These are phyloP conservation scores for Usnea hakonensis DNA, from an alignment of 495 filamentous ascomycete genomes.

Conservation along the genomic window DNA sequence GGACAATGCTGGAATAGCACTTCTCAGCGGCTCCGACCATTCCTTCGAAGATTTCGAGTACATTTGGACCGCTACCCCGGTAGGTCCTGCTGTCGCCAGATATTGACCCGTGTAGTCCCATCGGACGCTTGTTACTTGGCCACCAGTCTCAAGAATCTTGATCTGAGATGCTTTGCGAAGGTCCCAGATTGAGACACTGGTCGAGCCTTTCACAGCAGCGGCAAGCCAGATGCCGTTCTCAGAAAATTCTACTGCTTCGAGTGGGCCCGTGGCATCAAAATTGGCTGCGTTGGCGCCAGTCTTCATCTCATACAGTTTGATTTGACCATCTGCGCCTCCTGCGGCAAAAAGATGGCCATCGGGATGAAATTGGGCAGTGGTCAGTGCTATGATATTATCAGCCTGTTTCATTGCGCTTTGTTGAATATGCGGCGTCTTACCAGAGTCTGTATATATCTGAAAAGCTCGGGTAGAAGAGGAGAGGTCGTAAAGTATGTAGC, in stretches of 20 bases:
- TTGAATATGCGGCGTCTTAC: slow-evolving; percentile 46
- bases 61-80: slow-evolving; percentile 77
- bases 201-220: slow-evolving; percentile 61
- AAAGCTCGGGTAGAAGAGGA: slow-evolving; percentile 54
- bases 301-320: slow-evolving; percentile 81
- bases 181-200: slow-evolving; percentile 78
- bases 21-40: slow-evolving; percentile 82
- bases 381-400: slow-evolving; percentile 55
- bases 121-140: slow-evolving; percentile 57
- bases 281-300: slow-evolving; percentile 60
- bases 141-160: slow-evolving; percentile 78
- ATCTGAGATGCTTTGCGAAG: slow-evolving; percentile 70
- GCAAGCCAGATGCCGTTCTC: slow-evolving; percentile 98
- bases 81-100: slow-evolving; percentile 71
- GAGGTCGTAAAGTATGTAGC: slow-evolving; percentile 85
- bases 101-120: slow-evolving; percentile 98
- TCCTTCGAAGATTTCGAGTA: slow-evolving; percentile 74
- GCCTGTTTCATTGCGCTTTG: slow-evolving; percentile 10
- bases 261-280: slow-evolving; percentile 58
- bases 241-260: slow-evolving; percentile 75
- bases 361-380: slow-evolving; percentile 80
- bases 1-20: slow-evolving; percentile 62
- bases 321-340: slow-evolving; percentile 64
- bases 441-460: slow-evolving; percentile 71
- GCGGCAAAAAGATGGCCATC: slow-evolving; percentile 90